A percentile compares a stretch with the other conserved stretches of the same genome.
Conservation (phyloP, 371 early-diverging fungal species). For the Rhizopus microsporus region DNA sequence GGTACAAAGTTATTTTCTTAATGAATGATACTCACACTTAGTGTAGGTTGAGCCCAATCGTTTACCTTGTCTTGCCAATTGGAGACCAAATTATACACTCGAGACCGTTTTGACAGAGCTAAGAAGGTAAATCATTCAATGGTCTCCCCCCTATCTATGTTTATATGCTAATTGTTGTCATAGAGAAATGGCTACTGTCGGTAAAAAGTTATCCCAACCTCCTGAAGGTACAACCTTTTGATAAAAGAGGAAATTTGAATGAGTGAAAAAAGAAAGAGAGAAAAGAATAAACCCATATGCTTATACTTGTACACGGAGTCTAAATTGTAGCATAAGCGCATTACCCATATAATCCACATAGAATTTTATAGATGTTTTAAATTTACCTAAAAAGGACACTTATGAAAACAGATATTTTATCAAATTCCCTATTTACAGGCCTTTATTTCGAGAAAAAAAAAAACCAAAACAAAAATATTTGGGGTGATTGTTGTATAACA, state of each 20-base stretch:
- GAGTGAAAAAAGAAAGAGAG: background rate
- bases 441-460: background rate
- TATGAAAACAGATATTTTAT: background rate
- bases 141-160: too few species aligned
- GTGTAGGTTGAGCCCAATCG: slow-evolving; percentile 67
- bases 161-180: too few species aligned
- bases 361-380: background rate
- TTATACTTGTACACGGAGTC: background rate
- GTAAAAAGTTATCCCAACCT: slow-evolving; percentile 87
- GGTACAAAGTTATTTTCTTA: slow-evolving; percentile 40
- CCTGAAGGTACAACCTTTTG: slow-evolving; percentile 78
- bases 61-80: slow-evolving; percentile 73
- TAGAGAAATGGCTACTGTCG: slow-evolving; percentile 87
- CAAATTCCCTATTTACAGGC: background rate
- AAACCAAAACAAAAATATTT: background rate
- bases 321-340: background rate
- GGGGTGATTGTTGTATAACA: too few species aligned
- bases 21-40: background rate
- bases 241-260: slow-evolving; percentile 7
- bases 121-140: slow-evolving; percentile 62
- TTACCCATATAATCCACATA: background rate
- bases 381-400: background rate
- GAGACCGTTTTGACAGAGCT: slow-evolving; percentile 87
- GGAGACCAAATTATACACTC: slow-evolving; percentile 80
- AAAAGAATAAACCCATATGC: background rate